Evolutionary conservation across 257 asterid genomes (phyloP).

Genomic region (Rubia yunnanensis): DNA sequence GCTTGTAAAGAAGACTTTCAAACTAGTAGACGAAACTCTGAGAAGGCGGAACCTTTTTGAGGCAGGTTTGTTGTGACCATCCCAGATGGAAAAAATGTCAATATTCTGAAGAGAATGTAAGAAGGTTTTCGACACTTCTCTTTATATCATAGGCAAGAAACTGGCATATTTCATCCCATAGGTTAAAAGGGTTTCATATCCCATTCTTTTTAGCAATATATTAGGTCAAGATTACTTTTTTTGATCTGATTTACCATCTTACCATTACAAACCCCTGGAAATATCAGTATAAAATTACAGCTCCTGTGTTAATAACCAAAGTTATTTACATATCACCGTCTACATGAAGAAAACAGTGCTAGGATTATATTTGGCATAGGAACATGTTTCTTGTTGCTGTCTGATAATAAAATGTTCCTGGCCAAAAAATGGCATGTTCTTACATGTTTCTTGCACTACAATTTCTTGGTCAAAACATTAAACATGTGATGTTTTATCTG

Average conservation of each 20-base stretch:
- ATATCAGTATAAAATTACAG: neutral
- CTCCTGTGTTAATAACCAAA: neutral
- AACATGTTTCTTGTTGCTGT: neutral
- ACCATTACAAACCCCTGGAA: neutral
- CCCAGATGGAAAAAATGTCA: constrained; percentile 15
- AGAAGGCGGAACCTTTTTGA: constrained; percentile 89
- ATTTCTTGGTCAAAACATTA: too few species aligned
- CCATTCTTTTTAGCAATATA: constrained; percentile 13
- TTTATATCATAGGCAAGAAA: constrained; percentile 6
- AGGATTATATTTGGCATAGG: neutral
- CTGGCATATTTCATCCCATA: constrained; percentile 20
- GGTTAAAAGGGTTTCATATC: constrained; percentile 17
- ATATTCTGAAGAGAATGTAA: constrained; percentile 14
- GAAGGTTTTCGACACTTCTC: constrained; percentile 12
- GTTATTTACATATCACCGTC: neutral
- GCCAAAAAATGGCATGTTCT: neutral
- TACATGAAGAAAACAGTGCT: neutral
- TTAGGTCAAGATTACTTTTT: constrained; percentile 8
- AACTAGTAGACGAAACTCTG: constrained; percentile 92
- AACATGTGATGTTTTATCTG: neutral
- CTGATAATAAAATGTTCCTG: neutral
- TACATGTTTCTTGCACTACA: neutral
- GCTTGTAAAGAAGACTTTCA: constrained; percentile 98
- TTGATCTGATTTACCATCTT: neutral
- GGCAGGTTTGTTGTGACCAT: constrained; percentile 75